Evolutionary conservation across 495 filamentous ascomycete genomes (phyloP), one percentile per base, ranked within the genome.

Genomic region (Podospora bellae-mahoneyi): DNA sequence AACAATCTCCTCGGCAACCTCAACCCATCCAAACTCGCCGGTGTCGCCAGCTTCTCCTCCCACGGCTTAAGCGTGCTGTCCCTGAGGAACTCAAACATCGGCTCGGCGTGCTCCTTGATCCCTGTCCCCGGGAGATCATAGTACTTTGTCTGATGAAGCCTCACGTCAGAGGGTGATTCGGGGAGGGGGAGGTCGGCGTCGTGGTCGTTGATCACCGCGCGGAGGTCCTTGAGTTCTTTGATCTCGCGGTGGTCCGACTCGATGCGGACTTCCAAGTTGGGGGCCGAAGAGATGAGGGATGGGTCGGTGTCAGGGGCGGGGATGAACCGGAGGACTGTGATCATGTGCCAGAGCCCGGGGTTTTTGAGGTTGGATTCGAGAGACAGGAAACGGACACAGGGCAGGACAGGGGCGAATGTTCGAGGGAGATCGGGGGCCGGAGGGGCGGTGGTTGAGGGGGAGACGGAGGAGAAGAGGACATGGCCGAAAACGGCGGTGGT

Each of bases 401-500:
- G 76, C n/a, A 73, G 55, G 0, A 65, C 44, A 15, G 77, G 74
- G 5, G 72, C 28, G 57, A 79, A 76, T 56, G 70, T 71, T n/a
- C 72, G 76, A 1, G 60, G 39, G 19, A 67, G 63, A 16, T 59
- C 65, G 5, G 57, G 5, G 18, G 75, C 53, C 15, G 69, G 60
- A 20, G 30, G 55, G 7, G 39, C 2, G 39, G 39, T 3, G 54
- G 20, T 26, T 26, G 18, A 5, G 34, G 20, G 60, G 27, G 15
- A n/a, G n/a, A 26, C n/a, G 66, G 76, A 64, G 66, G 72, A 61
- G 58, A 81, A 80, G 3, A 83, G 68, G 27, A 83, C 64, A 56
- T 80, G 78, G 62, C 82, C 82, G 60, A 83, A 84, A 19, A 74
- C 57, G 15, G 78, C 81, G 56, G 55, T 66, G 0, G 81, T 83